Evolutionary conservation across 2,329 filamentous ascomycete species (phyloP).

Genomic region (Pseudogymnoascus sp.): DNA sequence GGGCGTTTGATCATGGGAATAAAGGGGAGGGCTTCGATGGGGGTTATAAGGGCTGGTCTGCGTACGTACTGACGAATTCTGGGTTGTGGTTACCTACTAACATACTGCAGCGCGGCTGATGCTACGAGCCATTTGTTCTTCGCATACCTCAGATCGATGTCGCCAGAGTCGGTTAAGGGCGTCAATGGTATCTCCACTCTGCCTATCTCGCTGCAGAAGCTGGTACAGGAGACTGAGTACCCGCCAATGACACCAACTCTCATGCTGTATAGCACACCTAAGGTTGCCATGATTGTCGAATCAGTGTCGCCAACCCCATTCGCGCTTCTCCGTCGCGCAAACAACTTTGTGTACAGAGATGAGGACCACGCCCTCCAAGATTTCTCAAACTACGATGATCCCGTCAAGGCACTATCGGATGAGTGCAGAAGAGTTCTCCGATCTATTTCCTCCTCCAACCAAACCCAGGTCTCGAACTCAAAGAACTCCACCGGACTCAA

Average conservation of each 20-base stretch:
- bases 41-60: conserved; percentile 82
- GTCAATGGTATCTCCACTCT: conserved; percentile 74
- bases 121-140: conserved; percentile 97
- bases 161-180: conserved; percentile 63
- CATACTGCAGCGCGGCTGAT: conserved; percentile 65
- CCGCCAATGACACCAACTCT: conserved; percentile 71
- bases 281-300: conserved; percentile 95
- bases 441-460: conserved; percentile 80
- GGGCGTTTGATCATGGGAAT: conserved; percentile 90
- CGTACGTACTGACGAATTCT: conserved; percentile 39
- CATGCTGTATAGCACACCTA: conserved; percentile 71
- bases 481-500: conserved; percentile 64
- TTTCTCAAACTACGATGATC: conserved; percentile 84
- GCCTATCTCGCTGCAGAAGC: conserved; percentile 81
- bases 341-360: conserved; percentile 91
- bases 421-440: conserved; percentile 87
- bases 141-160: conserved; percentile 83
- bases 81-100: not conserved
- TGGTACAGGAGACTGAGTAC: conserved; percentile 89
- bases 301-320: conserved; percentile 92
- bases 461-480: conserved; percentile 64
- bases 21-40: conserved; percentile 86
- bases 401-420: conserved; percentile 77
- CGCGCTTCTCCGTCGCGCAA: conserved; percentile 77
- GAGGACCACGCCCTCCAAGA: conserved; percentile 75